Conservation (phyloP, 345 rosid genomes). For the Eutrema japonicum region DNA sequence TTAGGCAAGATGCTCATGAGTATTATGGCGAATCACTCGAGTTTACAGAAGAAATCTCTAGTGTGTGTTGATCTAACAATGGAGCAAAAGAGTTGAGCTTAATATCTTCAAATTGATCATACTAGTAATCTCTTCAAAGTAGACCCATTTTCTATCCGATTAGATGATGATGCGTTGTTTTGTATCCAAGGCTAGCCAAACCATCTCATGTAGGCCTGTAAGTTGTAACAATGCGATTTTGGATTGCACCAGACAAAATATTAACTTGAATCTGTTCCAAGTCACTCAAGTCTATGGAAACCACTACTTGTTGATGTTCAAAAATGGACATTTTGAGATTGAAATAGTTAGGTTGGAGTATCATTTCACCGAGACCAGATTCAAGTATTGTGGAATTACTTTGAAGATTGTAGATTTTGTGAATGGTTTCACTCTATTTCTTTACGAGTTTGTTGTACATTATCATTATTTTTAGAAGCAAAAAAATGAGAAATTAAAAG, state of each 20-base stretch:
- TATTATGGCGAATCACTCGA: slow-evolving; percentile 64
- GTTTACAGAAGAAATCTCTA: slow-evolving; percentile 46
- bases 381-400: background rate
- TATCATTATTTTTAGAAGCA: background rate
- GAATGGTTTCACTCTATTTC: background rate
- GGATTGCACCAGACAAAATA: slow-evolving; percentile 1
- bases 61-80: slow-evolving; percentile 28
- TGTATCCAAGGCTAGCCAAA: background rate
- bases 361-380: background rate
- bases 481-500: background rate
- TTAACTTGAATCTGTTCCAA: slow-evolving; percentile 2
- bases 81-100: slow-evolving; percentile 5
- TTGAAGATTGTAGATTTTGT: background rate
- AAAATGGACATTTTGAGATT: slow-evolving; percentile 1
- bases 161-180: slow-evolving; percentile 8
- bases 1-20: slow-evolving; percentile 64
- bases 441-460: background rate
- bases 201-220: slow-evolving; percentile 4
- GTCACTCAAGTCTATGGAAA: slow-evolving; percentile 16
- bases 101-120: slow-evolving; percentile 7
- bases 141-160: background rate
- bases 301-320: background rate
- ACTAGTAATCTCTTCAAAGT: background rate
- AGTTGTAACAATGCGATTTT: background rate
- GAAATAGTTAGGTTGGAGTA: background rate